Percentiles rank a stretch among this genome's conserved stretches.
Evolutionary conservation across 2,329 filamentous ascomycete genomes (phyloP).

Genomic region (Furcasterigmium sp.): DNA sequence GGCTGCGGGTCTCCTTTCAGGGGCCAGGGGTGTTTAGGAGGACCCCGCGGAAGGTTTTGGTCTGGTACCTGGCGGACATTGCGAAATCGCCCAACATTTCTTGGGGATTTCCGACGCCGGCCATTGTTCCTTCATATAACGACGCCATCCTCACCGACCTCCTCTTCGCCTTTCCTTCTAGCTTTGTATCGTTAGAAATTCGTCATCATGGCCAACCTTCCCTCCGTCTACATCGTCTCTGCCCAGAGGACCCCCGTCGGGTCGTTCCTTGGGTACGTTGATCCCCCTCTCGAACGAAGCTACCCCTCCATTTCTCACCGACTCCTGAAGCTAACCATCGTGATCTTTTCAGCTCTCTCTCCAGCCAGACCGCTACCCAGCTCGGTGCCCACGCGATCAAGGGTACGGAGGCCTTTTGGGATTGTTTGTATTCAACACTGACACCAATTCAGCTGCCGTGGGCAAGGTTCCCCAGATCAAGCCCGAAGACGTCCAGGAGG

Average conservation of each 20-base stretch:
- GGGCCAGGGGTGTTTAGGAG: not conserved
- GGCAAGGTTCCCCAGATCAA: conserved; percentile 83
- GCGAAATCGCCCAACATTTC: not conserved
- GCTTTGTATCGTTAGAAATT: not conserved
- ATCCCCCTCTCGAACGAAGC: conserved; percentile 22
- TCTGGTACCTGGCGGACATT: not conserved
- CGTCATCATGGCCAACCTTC: conserved; percentile 67
- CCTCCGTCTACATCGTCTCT: conserved; percentile 94
- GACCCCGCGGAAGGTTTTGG: not conserved
- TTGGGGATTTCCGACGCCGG: conserved; percentile 1
- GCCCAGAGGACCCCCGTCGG: conserved; percentile 86
- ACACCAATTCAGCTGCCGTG: conserved; percentile 56
- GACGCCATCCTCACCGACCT: no score
- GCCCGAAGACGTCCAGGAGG: conserved; percentile 85
- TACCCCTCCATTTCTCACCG: conserved; percentile 10
- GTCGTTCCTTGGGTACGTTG: conserved; percentile 79
- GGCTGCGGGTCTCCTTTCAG: not conserved
- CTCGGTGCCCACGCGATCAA: conserved; percentile 91
- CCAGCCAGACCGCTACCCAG: conserved; percentile 79
- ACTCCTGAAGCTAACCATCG: conserved; percentile 5
- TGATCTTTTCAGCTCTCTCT: conserved; percentile 64
- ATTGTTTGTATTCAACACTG: not conserved
- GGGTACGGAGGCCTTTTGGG: conserved; percentile 45
- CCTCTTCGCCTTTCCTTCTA: not conserved
- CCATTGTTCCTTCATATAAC: not conserved